Evolutionary conservation across 345 rosid species (phyloP), one percentile per base, ranked within the genome.

Genomic region (Sonneratia alba): DNA sequence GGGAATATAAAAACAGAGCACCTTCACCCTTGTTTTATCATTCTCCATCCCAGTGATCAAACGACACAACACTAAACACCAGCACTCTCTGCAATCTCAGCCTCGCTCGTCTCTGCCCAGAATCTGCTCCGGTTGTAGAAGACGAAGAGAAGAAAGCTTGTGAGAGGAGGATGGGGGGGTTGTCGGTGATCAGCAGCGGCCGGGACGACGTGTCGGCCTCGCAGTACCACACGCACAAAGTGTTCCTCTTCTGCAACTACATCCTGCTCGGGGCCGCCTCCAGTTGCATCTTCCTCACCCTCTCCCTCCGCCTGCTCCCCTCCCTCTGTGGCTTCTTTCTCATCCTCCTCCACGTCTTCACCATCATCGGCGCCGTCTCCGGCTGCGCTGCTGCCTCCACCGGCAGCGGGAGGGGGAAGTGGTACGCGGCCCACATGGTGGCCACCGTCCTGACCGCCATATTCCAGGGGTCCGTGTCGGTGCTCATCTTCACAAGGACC

Each of bases 341-440:
- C 36, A 78, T 87, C 66, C 88, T 87, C 81, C 91, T 87, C 63
- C 86, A 87, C 59, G 62, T 79, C 61, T 27, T 88, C 59, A 91
- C 96, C 48, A 83, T 88, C 9, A 80, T 74, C 0, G 93, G 95
- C 0, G 93, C 95, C 0, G 78, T 90, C 32, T 84, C 90, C 0
- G 97, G 97, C 13, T 90, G 97, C 70, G 79, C 87, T 0, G 98
- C 95, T 0, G 91, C 89, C 65, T 82, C 93, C 0, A 84, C 89
- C 0, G 86, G 82, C 37, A 73, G 83, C 5, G 77, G 80, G 36
- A 48, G 72, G 0, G 72, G 71, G 65, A 55, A 84, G 61, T 93
- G 98, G 96, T 91, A 89, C 19, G 89, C 88, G 1, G 87, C 93
- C 6, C 95, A 90, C 85, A 87, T 94, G 98, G 93, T 91, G 37